A percentile compares a stretch with the other conserved stretches of the same genome.
Evolutionary conservation across 2,329 filamentous ascomycete genomes (phyloP).

Genomic region (Diplodia seriata): DNA sequence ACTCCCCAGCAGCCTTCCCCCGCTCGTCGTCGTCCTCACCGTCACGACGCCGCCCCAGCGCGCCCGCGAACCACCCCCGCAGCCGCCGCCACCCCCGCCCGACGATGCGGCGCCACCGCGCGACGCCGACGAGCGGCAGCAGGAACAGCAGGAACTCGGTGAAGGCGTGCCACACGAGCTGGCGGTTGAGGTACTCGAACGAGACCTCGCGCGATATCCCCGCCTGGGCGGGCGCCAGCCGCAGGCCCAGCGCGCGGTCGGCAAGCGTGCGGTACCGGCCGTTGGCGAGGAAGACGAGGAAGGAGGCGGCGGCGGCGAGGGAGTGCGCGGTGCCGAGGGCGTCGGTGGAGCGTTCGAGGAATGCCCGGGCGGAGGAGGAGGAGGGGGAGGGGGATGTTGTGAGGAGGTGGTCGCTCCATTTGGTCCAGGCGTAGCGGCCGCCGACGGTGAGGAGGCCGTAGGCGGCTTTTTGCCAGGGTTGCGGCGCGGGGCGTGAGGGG

Average conservation of each 20-base stretch:
- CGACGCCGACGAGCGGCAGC: conserved; percentile 93
- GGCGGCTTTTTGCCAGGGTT: conserved; percentile 79
- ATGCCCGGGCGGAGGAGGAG: conserved; percentile 8
- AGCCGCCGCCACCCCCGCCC: conserved; percentile 83
- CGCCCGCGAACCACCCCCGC: conserved; percentile 65
- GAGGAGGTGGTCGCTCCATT: conserved; percentile 61
- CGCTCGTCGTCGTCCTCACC: conserved; percentile 48
- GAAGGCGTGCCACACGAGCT: conserved; percentile 99
- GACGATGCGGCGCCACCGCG: conserved; percentile 91
- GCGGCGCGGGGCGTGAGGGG: conserved; percentile 68
- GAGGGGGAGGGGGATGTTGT: too few relatives aligned
- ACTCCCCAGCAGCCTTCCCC: conserved; percentile 73
- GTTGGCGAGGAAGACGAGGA: conserved; percentile 88
- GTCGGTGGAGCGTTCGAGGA: conserved; percentile 73
- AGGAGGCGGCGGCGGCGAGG: conserved; percentile 80
- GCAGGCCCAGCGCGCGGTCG: conserved; percentile 82
- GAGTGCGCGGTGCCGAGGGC: conserved; percentile 76
- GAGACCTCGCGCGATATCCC: conserved; percentile 86
- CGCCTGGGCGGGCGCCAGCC: conserved; percentile 80
- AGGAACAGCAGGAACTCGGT: conserved; percentile 98
- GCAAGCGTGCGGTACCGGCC: conserved; percentile 90
- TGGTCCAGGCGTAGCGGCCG: conserved; percentile 87
- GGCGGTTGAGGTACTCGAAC: conserved; percentile 96
- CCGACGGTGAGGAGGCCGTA: conserved; percentile 88
- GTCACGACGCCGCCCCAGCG: conserved; percentile 30